These are phyloP conservation scores for Curvularia sp. DNA, from an alignment of 2,329 filamentous ascomycete species.

Conservation along the genomic window DNA sequence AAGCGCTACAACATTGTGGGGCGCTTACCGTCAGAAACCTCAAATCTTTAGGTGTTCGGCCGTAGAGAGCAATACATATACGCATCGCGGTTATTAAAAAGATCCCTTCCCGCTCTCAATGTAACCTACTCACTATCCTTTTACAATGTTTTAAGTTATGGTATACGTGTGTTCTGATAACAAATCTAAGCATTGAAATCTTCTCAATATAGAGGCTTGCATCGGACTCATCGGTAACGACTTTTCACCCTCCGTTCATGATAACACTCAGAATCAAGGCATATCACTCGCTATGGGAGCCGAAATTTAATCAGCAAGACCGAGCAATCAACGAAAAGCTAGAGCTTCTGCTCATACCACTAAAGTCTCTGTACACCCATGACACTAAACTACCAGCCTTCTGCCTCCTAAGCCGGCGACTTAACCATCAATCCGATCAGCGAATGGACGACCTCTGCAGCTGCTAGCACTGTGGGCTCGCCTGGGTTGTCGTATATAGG, in stretches of 20 bases:
- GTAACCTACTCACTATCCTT: neutral
- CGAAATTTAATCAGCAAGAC: too few relatives aligned
- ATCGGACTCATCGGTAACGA: neutral
- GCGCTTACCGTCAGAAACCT: conserved; percentile 34
- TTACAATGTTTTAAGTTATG: neutral
- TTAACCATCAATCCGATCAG: conserved; percentile 58
- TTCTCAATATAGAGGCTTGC: neutral
- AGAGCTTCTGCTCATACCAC: neutral
- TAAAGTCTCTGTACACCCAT: neutral
- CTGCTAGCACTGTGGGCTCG: conserved; percentile 63
- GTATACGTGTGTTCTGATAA: neutral
- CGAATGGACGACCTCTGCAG: conserved; percentile 62
- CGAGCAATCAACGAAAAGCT: neutral
- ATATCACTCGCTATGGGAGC: too few relatives aligned
- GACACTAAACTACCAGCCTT: neutral
- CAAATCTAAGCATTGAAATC: neutral
- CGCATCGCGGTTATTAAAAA: neutral
- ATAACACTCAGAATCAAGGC: neutral
- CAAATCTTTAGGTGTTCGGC: conserved; percentile 22
- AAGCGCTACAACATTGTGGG: conserved; percentile 95
- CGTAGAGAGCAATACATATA: neutral
- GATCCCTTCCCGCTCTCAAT: neutral
- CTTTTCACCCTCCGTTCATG: neutral
- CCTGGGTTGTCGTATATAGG: conserved; percentile 68
- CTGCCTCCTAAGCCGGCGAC: conserved; percentile 40